phyloP scores from a whole-genome alignment of 148 eudicot genomes.

The Gaultheria prostrata region DNA sequence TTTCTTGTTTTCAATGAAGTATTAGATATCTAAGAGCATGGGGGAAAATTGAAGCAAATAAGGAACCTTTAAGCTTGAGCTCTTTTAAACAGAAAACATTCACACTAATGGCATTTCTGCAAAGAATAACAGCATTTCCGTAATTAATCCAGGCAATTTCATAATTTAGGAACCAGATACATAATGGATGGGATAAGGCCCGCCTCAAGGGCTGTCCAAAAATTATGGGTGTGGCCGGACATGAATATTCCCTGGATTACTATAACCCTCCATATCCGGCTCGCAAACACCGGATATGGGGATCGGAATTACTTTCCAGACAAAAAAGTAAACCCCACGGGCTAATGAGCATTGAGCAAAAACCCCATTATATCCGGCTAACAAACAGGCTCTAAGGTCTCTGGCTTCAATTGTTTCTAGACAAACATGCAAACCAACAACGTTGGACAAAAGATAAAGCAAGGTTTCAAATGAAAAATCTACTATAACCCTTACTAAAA shows the following conservation, averaged over 20 bases:
- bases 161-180: neutral
- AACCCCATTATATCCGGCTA: neutral
- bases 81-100: neutral
- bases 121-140: neutral
- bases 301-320: no score
- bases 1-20: slow-evolving; percentile 76
- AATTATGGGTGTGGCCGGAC: no score
- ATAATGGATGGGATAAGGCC: neutral
- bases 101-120: neutral
- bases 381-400: neutral
- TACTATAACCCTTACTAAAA: no score
- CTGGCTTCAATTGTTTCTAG: neutral
- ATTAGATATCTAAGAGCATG: slow-evolving; percentile 48
- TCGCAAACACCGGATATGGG: no score
- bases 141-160: neutral
- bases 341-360: no score
- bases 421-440: slow-evolving; percentile 1
- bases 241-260: no score
- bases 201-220: neutral
- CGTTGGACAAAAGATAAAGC: neutral
- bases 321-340: no score
- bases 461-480: neutral
- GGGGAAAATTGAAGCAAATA: neutral
- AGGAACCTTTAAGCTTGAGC: neutral
- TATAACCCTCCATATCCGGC: no score